Conservation (phyloP, 129 eudicot genomes). For the Sambucus nigra region DNA sequence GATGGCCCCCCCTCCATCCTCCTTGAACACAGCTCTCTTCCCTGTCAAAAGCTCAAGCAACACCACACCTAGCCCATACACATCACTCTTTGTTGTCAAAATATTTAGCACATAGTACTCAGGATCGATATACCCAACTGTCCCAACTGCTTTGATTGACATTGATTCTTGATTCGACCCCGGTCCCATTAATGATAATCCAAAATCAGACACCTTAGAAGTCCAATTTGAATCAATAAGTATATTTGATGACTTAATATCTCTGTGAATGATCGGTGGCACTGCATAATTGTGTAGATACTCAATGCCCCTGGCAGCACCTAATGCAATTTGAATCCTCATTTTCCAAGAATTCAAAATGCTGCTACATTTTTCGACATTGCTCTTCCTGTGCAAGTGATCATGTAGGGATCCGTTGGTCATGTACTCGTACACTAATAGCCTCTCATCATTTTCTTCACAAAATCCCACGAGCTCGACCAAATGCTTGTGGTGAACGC, state of each 20-base stretch:
- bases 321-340: constrained; percentile 47
- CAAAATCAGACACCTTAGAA: constrained; percentile 51
- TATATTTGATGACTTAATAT: constrained; percentile 52
- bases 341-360: constrained; percentile 38
- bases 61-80: constrained; percentile 55
- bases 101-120: constrained; percentile 46
- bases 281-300: constrained; percentile 59
- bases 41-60: constrained; percentile 48
- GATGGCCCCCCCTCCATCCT: constrained; percentile 28
- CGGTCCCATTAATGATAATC: constrained; percentile 40
- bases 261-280: constrained; percentile 53
- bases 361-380: constrained; percentile 18
- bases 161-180: constrained; percentile 27
- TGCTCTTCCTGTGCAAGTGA: constrained; percentile 28
- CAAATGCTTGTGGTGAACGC: constrained; percentile 54
- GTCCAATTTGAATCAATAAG: constrained; percentile 42
- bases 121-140: constrained; percentile 58
- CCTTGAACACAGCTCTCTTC: constrained; percentile 39
- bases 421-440: constrained; percentile 51
- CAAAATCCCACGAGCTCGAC: constrained; percentile 49
- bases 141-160: constrained; percentile 39
- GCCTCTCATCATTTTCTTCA: constrained; percentile 37
- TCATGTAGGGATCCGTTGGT: constrained; percentile 42
- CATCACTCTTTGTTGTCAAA: constrained; percentile 48
- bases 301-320: constrained; percentile 53